Base-by-base conservation (phyloP, 1,284 basidiomycete species). In the Trichosporon sp. region DNA sequence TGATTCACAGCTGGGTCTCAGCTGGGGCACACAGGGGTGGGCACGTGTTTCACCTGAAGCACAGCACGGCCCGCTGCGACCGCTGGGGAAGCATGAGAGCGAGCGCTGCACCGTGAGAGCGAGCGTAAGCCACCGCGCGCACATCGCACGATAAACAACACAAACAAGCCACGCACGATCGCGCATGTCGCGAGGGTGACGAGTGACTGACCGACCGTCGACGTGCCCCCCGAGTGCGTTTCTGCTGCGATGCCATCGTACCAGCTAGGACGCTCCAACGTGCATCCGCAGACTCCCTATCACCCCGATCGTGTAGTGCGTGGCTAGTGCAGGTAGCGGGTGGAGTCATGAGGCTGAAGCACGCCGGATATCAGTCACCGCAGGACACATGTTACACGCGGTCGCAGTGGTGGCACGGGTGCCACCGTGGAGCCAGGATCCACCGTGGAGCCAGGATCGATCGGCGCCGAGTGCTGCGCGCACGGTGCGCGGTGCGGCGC, bases 1-100 rank as follows among this genome's bases (percentile, higher is more conserved):
- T n/a, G n/a, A n/a, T n/a, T n/a, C n/a, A 15, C 31, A 51, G 64
- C 18, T 63, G 53, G 64, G 32, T 34, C 32, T 58, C 62, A 58
- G 63, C 56, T 32, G 47, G 65, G n/a, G 63, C 56, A 51, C 47
- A 51, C 47, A 21, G 21, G 47, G 47, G 4, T 51, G n/a, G 18
- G 21, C 47, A 51, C 47, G 47, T 51, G 47, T 51, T 51, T 51
- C 47, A 51, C 47, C 47, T 51, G 47, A 51, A 51, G 47, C 47
- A 51, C 47, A 51, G 47, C 21, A 23, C 23, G 12, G 21, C 47
- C 9, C 42, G 53, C 47, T 51, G 47, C 47, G 23, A 51, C 47
- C 9, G 47, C 47, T 51, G 47, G 47, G 47, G 47, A 23, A 23
- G 21, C 42, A 7, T 42, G 38, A 60, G 27, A 51, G 32, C 42